A percentile compares a stretch with the other conserved stretches of the same genome.
Conservation (phyloP, 352 stramenopile genomes). For the Nannochloropsis limnetica region DNA sequence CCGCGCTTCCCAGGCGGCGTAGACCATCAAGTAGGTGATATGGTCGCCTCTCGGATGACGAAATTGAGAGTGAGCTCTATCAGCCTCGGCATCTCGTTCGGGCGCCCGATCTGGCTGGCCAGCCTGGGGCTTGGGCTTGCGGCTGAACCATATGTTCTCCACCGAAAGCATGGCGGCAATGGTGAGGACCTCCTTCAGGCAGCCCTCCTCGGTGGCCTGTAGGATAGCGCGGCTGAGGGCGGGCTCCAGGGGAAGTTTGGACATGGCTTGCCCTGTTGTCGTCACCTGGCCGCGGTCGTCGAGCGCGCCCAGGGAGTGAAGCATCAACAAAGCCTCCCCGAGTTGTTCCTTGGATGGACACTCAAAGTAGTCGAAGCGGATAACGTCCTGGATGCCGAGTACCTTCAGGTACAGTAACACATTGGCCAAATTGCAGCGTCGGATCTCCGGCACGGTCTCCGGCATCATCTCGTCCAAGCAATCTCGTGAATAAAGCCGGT, state of each 20-base stretch:
- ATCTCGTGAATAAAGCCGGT: slow-evolving; percentile 72
- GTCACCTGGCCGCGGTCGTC: slow-evolving; percentile 45
- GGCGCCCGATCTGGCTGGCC: slow-evolving; percentile 17
- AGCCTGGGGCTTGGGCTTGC: not conserved
- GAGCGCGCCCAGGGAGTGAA: slow-evolving; percentile 53
- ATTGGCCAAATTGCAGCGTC: slow-evolving; percentile 49
- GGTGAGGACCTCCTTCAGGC: slow-evolving; percentile 37
- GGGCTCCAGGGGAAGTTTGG: slow-evolving; percentile 50
- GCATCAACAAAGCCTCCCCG: slow-evolving; percentile 48
- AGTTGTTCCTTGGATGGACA: slow-evolving; percentile 48
- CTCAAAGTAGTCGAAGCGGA: slow-evolving; percentile 54
- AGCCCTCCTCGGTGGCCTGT: slow-evolving; percentile 41
- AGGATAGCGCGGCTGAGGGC: slow-evolving; percentile 47
- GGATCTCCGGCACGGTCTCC: slow-evolving; percentile 54
- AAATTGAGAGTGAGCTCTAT: slow-evolving; percentile 45
- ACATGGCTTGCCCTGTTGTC: slow-evolving; percentile 44
- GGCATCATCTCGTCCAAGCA: slow-evolving; percentile 49
- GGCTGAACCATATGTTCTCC: slow-evolving; percentile 52
- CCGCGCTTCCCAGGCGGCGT: slow-evolving; percentile 44
- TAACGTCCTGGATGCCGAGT: slow-evolving; percentile 47
- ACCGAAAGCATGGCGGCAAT: slow-evolving; percentile 53
- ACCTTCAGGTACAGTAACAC: slow-evolving; percentile 52
- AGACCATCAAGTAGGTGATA: slow-evolving; percentile 51
- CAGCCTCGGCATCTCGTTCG: slow-evolving; percentile 42
- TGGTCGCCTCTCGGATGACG: slow-evolving; percentile 49